Base-by-base conservation (phyloP, 2,329 filamentous ascomycete genomes). In the Xylaria polymorpha region DNA sequence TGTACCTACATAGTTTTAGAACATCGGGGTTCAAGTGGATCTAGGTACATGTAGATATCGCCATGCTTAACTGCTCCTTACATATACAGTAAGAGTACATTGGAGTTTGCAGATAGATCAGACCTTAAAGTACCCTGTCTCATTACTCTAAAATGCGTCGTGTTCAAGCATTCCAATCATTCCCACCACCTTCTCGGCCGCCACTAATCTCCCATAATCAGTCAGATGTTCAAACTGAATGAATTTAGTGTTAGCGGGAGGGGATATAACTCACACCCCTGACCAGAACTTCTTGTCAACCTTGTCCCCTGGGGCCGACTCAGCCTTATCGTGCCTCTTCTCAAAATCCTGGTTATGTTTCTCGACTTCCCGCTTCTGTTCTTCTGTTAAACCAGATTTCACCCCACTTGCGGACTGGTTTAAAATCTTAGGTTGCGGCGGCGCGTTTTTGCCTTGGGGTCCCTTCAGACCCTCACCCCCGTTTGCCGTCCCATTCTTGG, bases 271-370 rank as follows among this genome's bases (percentile, higher is more conserved):
- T 85, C 69, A 78, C 76, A 73, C 74, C 76, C 80, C 80, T 64
- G 70, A 80, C 86, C 87, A 90, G 70, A 86, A 90, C 20, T 82
- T 84, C 77, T 85, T 85, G 67, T 87, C 80, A 2, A 89, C 86
- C 79, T 85, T 85, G 67, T 88, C 85, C 0, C 80, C 77, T 0
- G 74, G 79, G 0, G 84, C 84, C 3, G 72, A 53, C 6, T 78
- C 73, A 0, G 83, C 82, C 14, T 78, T 81, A 66, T 86, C 87
- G 73, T 89, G 84, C 70, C 84, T 84, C 73, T 83, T 75, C 57
- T 85, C 85, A 76, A 90, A 90, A 0, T 90, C 86, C 71, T 70
- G 71, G 68, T 90, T 90, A 74, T 90, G 88, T 78, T 82, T 76
- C 61, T 88, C 83, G 18, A 90, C 88, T 78, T 90, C 87, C 51